Base-by-base conservation (phyloP, 352 stramenopile genomes). In the Poterioochromonas sp. region DNA sequence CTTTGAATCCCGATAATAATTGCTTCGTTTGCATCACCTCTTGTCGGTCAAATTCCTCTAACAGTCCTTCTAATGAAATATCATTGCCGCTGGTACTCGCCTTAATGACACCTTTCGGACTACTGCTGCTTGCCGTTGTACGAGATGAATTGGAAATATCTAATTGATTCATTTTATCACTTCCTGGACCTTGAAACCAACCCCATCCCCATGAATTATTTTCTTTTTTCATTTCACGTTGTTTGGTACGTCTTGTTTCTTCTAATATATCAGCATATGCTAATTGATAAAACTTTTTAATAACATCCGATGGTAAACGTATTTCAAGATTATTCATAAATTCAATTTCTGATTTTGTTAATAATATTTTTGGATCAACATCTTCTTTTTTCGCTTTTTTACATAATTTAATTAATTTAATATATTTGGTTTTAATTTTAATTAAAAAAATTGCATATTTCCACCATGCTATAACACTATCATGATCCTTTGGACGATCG, bases 331-430 rank as follows among this genome's bases (percentile, higher is more conserved):
- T 12, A 32, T 71, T 12, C 34, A 71, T 12, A 12, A 43, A 11
- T 47, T 29, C 2, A 35, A 32, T 47, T 35, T 47, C 39, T 29
- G 5, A 22, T 3, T 11, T 8, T 29, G 62, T 41, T 18, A 71
- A 26, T 18, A 43, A 44, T 35, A 29, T 47, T 32, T 44, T 8
- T 22, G 15, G 62, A 29, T 26, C 3, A 71, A 44, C 15, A 8
- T 40, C 11, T 29, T 71, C 62, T 44, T 26, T 2, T 44, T 71
- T 1, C 20, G 62, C 62, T 71, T 71, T 71, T 44, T 71, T 43
- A 29, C 26, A 32, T 39, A 68, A 39, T 47, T 71, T 71, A 3
- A 71, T 15, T 29, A 71, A 47, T 29, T 44, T 8, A 3, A 74
- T 35, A 54, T 58, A 58, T 58, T 54, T 53, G 22, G 39, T 18